phyloP scores from a whole-genome alignment of 2,329 filamentous ascomycete species.

The Pestalotiopsis sp. region DNA sequence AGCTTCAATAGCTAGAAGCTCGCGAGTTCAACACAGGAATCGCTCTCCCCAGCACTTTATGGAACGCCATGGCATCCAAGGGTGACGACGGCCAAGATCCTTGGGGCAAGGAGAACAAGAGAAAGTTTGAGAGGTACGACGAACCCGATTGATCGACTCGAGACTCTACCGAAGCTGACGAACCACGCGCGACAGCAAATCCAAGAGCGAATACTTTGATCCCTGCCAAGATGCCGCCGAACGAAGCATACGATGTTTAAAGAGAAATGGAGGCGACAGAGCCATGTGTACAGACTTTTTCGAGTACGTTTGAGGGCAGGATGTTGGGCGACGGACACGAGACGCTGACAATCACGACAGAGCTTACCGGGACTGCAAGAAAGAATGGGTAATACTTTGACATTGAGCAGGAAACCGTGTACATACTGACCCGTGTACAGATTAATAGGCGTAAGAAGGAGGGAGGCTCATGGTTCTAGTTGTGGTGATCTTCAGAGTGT shows the following conservation, averaged over 20 bases:
- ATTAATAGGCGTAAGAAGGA: constrained; percentile 35
- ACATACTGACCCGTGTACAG: constrained; percentile 18
- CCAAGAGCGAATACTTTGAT: constrained; percentile 86
- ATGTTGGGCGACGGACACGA: not conserved
- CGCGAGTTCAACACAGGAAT: not conserved
- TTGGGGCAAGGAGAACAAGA: constrained; percentile 60
- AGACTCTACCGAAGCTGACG: not conserved
- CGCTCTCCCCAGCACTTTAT: constrained; percentile 1
- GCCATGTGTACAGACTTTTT: constrained; percentile 96
- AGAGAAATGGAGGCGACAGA: constrained; percentile 82
- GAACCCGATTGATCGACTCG: not conserved
- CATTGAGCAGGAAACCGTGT: not conserved
- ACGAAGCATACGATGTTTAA: constrained; percentile 82
- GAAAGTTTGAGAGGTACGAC: constrained; percentile 64
- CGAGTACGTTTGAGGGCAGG: constrained; percentile 62
- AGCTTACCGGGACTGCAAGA: constrained; percentile 93
- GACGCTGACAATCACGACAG: constrained; percentile 42
- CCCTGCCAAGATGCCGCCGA: constrained; percentile 92
- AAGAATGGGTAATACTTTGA: constrained; percentile 72
- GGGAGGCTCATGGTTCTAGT: constrained; percentile 18
- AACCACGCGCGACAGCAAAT: constrained; percentile 61
- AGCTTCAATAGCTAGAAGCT: not conserved
- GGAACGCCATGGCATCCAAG: constrained; percentile 25
- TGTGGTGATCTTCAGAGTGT: not conserved
- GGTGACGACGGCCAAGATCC: constrained; percentile 32